Evolutionary conservation across 495 filamentous ascomycete species (phyloP).

Genomic region (Podospora pseudocomata): DNA sequence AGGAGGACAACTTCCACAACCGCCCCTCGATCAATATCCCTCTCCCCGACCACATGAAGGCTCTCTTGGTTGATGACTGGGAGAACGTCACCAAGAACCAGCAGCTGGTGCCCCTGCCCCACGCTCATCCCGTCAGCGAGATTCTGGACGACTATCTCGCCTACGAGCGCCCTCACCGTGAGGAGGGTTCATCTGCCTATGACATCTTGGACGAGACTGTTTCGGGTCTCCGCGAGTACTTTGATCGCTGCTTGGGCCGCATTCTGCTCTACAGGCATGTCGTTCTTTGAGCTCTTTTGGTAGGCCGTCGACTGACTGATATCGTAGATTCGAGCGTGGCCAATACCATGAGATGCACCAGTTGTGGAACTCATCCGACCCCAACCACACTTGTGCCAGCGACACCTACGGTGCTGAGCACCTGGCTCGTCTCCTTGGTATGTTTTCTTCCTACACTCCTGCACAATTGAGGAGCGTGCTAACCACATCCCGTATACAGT

Average conservation of each 20-base stretch:
- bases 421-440: slow-evolving; percentile 83
- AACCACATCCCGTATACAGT: slow-evolving; percentile 50
- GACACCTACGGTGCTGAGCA: slow-evolving; percentile 96
- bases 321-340: slow-evolving; percentile 67
- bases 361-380: slow-evolving; percentile 55
- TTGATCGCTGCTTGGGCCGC: slow-evolving; percentile 78
- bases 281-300: not conserved
- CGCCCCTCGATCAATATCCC: slow-evolving; percentile 78
- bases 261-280: slow-evolving; percentile 77
- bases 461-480: slow-evolving; percentile 10
- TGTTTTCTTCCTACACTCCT: slow-evolving; percentile 22
- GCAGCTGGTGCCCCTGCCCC: slow-evolving; percentile 78
- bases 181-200: slow-evolving; percentile 59
- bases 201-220: slow-evolving; percentile 89
- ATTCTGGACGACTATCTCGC: slow-evolving; percentile 77
- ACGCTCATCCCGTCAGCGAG: slow-evolving; percentile 64
- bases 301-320: not conserved
- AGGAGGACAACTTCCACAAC: slow-evolving; percentile 82
- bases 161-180: slow-evolving; percentile 63
- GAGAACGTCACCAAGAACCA: slow-evolving; percentile 95
- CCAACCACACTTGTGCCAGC: slow-evolving; percentile 59
- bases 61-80: slow-evolving; percentile 94
- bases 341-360: slow-evolving; percentile 75
- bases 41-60: slow-evolving; percentile 82
- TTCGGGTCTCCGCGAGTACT: slow-evolving; percentile 82